A percentile compares a stretch with the other conserved stretches of the same genome.
Conservation (phyloP, 768 basidiomycete species). For the Cubamyces lactineus region DNA sequence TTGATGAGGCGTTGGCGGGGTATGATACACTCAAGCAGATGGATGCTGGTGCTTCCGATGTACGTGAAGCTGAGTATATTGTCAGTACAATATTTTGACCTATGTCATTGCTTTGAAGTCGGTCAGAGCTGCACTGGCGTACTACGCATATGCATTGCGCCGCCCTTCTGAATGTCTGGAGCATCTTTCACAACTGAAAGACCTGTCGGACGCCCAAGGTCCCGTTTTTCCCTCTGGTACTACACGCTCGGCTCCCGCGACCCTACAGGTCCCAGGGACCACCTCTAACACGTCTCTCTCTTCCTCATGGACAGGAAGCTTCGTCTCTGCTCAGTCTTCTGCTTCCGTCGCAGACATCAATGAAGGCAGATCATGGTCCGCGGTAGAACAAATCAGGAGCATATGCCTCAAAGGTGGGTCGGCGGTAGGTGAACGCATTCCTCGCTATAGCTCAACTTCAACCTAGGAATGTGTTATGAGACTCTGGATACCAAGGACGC, state of each 20-base stretch:
- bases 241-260: constrained; percentile 42
- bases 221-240: constrained; percentile 53
- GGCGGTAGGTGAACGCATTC: not conserved
- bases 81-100: constrained; percentile 14
- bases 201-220: constrained; percentile 55
- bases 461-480: constrained; percentile 77
- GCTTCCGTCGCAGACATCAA: constrained; percentile 55
- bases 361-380: constrained; percentile 74
- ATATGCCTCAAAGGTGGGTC: constrained; percentile 75
- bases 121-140: constrained; percentile 69
- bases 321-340: constrained; percentile 46
- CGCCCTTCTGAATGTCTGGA: constrained; percentile 64
- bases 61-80: constrained; percentile 41
- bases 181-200: constrained; percentile 57
- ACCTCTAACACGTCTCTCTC: constrained; percentile 42
- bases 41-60: constrained; percentile 56
- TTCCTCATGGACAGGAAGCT: constrained; percentile 55
- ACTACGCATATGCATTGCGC: constrained; percentile 79
- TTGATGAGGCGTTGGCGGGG: constrained; percentile 58
- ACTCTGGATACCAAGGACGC: constrained; percentile 52
- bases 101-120: constrained; percentile 47
- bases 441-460: not conserved
- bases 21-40: constrained; percentile 59
- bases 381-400: constrained; percentile 74
- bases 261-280: constrained; percentile 41